Base-by-base conservation (phyloP, 116 monocot species). In the Thalassia testudinum region DNA sequence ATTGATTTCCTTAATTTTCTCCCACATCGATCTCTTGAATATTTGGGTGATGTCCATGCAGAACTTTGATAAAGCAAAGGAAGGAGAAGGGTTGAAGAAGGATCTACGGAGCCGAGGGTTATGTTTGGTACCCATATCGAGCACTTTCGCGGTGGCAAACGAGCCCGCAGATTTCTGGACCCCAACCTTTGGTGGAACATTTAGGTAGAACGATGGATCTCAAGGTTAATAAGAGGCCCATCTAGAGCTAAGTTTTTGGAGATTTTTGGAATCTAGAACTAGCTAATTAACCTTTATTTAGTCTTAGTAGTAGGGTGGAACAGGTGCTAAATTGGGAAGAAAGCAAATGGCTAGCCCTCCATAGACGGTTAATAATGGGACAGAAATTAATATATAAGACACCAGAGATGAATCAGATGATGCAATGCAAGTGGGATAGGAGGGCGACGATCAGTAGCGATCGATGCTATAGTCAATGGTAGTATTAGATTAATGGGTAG, bases 91-190 rank as follows among this genome's bases (percentile, higher is more conserved):
- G 19, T 21, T 45, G 28, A 66, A 63, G 38, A 65, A 73, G 43
- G 86, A 86, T 45, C 75, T 86, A 7, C 30, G 71, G 34, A 86
- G 81, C 65, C 61, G 81, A 57, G 86, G 86, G 4, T 56, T 86
- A 49, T 78, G 81, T 20, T 50, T 86, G 21, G 86, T 81, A 38
- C 86, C 86, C 10, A 70, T 81, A n/a, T 53, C 80, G 17, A 77
- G 50, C 66, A 86, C 72, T 0, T 74, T 78, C 43, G 65, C 77
- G 12, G 69, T 81, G 42, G 72, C 77, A 0, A 75, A 71, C 53
- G 86, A 80, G 56, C 70, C 72, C 0, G 42, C 69, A 0, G 86
- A 78, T 27, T 75, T 81, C 70, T 86, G 81, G 86, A 72, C 75
- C 2, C 80, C 86, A 6, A 60, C 86, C 10, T 78, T 81, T 54